phyloP scores from a whole-genome alignment of 768 basidiomycete species.

The Russula sp. region DNA sequence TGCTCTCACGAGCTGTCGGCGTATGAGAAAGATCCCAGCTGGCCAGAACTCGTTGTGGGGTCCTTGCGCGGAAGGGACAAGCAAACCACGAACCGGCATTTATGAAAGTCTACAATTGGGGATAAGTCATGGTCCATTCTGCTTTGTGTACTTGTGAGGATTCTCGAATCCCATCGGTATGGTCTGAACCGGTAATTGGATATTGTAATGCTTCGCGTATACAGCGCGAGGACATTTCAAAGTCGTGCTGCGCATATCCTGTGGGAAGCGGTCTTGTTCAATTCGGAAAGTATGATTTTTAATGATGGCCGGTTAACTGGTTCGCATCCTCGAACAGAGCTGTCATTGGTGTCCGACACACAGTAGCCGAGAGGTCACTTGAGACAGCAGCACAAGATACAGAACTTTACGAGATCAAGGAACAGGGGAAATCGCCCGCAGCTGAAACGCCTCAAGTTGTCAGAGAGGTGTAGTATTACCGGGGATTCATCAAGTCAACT shows the following conservation, averaged over 20 bases:
- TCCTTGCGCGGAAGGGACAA: not conserved
- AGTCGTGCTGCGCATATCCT: not conserved
- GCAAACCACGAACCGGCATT: not conserved
- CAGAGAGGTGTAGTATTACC: not conserved
- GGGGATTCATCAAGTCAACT: not conserved
- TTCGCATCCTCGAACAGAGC: not conserved
- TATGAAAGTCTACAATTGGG: conserved; percentile 2
- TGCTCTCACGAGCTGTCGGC: not conserved
- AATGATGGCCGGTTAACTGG: not conserved
- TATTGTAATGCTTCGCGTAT: not conserved
- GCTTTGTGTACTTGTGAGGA: not conserved
- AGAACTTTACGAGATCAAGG: not conserved
- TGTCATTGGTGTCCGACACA: not conserved
- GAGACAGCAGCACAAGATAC: too few relatives aligned
- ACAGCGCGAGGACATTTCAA: too few relatives aligned
- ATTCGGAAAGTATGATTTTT: not conserved
- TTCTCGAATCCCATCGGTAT: not conserved
- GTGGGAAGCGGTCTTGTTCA: not conserved
- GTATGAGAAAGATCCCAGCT: not conserved
- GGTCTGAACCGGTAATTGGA: not conserved
- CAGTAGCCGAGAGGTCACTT: not conserved
- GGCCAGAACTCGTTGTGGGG: not conserved
- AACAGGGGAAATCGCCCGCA: not conserved
- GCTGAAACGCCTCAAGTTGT: not conserved
- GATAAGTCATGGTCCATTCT: not conserved